Base-by-base conservation (phyloP, 345 rosid genomes). In the Theobroma cacao region DNA sequence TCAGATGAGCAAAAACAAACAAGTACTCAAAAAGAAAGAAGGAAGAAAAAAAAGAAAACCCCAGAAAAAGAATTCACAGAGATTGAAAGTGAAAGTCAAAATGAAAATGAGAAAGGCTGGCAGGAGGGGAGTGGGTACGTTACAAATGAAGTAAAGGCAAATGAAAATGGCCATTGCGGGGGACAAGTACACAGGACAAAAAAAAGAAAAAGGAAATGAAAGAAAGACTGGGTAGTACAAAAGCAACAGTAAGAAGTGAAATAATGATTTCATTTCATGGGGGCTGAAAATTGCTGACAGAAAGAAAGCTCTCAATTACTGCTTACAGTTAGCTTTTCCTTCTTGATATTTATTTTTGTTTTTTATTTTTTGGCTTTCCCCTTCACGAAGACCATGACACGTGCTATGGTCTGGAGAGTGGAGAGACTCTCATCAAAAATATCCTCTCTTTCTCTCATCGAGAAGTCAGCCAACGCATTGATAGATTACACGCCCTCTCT, bases 391-490 rank as follows among this genome's bases (percentile, higher is more conserved):
- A 69, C 7, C 24, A 47, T 69, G 74, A 47, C 74, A 69, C 56
- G 56, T 69, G 74, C 38, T 0, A 33, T 56, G 76, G 66, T 53
- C 45, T 72, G 61, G 61, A 50, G 43, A 50, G 26, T 66, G 33
- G 31, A 66, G 72, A 41, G 33, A 22, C 0, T 10, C 0, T 10
- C 13, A 36, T 63, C 12, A 64, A 41, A 41, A 22, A 41, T 4
- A 67, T 41, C 33, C 10, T 40, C 52, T 2, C 7, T 9, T 45
- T 33, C 31, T 14, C 45, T 55, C 75, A 79, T 82, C 85, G 89
- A 82, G 83, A 79, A 84, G 73, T 75, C 83, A 74, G 83, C 81
- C 82, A 13, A 30, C 3, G 75, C 85, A 61, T 81, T 56, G 80
- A 75, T 78, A 60, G 20, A 75, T 56, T 56, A 76, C 72, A 79